Conservation (phyloP, 164 flowering plant genomes). For the Buxus sempervirens region DNA sequence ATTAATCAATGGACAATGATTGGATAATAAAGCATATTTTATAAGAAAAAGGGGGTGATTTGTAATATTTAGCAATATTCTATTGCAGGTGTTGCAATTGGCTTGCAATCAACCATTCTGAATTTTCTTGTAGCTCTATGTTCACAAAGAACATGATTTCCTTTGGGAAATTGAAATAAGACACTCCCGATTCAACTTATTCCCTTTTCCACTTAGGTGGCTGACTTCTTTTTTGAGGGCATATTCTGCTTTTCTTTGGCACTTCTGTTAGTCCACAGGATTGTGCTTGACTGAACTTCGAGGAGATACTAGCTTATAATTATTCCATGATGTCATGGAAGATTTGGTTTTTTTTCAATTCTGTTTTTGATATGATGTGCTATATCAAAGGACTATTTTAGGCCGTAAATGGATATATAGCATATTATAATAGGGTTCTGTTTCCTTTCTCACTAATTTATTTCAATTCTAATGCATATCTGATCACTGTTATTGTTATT, state of each 20-base stretch:
- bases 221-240: neutral
- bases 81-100: neutral
- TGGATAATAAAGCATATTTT: neutral
- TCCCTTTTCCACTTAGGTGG: neutral
- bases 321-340: too few species aligned
- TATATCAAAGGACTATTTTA: neutral
- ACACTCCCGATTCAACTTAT: neutral
- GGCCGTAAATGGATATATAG: neutral
- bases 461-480: neutral
- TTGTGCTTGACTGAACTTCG: neutral
- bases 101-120: neutral
- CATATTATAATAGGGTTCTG: too few species aligned
- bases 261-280: neutral
- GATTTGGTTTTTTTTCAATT: too few species aligned
- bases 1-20: neutral
- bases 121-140: neutral
- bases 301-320: too few species aligned
- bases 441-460: neutral
- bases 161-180: neutral
- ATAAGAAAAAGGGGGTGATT: neutral
- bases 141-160: neutral
- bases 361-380: too few species aligned
- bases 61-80: neutral
- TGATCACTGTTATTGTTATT: too few species aligned
- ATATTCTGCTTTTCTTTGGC: neutral